phyloP scores from a whole-genome alignment of 306 rosid genomes.

The Dalbergia cultrata region DNA sequence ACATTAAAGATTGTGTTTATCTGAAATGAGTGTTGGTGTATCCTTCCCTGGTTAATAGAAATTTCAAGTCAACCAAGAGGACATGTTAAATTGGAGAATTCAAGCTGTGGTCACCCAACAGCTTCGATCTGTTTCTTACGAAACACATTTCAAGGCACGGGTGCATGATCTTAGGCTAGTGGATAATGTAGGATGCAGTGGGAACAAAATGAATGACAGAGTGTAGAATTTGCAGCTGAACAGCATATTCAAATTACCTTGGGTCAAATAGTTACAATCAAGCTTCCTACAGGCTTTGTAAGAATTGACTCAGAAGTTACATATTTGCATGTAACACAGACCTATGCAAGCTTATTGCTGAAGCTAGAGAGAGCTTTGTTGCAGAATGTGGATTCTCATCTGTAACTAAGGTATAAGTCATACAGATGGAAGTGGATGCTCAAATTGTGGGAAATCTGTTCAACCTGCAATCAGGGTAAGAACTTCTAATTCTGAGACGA shows the following conservation, averaged over 20 bases:
- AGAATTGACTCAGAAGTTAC: not conserved
- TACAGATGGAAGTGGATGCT: not conserved
- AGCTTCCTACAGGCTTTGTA: not conserved
- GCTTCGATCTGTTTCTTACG: conserved; percentile 35
- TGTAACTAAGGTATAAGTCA: not conserved
- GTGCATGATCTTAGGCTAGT: conserved; percentile 25
- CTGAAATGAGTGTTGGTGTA: conserved; percentile 34
- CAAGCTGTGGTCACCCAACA: conserved; percentile 1
- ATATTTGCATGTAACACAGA: not conserved
- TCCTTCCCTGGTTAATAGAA: conserved; percentile 11
- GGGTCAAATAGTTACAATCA: not conserved
- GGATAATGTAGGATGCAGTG: conserved; percentile 19
- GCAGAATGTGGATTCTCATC: not conserved
- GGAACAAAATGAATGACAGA: not conserved
- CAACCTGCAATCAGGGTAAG: not conserved
- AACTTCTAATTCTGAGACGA: not conserved
- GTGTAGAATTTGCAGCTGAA: conserved; percentile 1
- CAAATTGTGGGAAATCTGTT: conserved; percentile 1
- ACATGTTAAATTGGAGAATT: conserved; percentile 25
- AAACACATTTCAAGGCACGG: conserved; percentile 22
- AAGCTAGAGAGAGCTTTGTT: not conserved
- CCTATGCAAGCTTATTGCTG: not conserved
- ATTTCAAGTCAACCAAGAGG: conserved; percentile 34
- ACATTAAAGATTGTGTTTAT: not conserved
- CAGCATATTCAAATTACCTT: conserved; percentile 33